Conservation (phyloP, 108 stramenopile genomes). For the Conticribra guillardii region DNA sequence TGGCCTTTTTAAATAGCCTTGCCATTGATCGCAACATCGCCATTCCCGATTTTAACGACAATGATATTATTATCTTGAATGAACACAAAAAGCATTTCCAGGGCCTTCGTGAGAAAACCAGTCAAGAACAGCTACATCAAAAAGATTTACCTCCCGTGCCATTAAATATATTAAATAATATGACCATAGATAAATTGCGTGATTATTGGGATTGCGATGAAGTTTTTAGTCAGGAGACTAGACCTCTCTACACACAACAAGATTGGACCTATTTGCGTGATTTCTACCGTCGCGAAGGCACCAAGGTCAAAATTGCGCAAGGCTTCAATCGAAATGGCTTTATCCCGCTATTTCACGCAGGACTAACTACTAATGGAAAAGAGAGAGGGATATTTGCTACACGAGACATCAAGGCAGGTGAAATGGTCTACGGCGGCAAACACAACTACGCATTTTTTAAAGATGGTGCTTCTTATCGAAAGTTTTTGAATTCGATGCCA, state of each 20-base stretch:
- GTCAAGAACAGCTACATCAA: too few species aligned
- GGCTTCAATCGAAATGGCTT: not conserved
- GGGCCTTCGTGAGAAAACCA: too few species aligned
- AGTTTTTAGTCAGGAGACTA: not conserved
- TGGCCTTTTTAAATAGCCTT: too few species aligned
- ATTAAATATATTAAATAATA: too few species aligned
- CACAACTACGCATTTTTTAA: not conserved
- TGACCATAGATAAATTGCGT: too few species aligned
- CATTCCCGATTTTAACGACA: too few species aligned
- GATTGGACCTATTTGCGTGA: not conserved
- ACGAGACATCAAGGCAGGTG: not conserved
- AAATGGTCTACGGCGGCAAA: slow-evolving; percentile 2
- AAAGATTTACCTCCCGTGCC: too few species aligned
- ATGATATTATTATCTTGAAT: too few species aligned
- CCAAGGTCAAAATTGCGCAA: not conserved
- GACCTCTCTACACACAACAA: not conserved
- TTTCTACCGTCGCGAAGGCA: not conserved
- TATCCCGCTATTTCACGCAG: not conserved
- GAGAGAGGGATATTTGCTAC: slow-evolving; percentile 2
- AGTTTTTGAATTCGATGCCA: not conserved
- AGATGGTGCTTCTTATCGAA: not conserved
- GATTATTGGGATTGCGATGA: not conserved
- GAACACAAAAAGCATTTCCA: too few species aligned
- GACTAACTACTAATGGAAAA: slow-evolving; percentile 2
- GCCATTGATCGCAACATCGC: too few species aligned